Base-by-base conservation (phyloP, 352 stramenopile species). In the Elongisporangium undulatum region DNA sequence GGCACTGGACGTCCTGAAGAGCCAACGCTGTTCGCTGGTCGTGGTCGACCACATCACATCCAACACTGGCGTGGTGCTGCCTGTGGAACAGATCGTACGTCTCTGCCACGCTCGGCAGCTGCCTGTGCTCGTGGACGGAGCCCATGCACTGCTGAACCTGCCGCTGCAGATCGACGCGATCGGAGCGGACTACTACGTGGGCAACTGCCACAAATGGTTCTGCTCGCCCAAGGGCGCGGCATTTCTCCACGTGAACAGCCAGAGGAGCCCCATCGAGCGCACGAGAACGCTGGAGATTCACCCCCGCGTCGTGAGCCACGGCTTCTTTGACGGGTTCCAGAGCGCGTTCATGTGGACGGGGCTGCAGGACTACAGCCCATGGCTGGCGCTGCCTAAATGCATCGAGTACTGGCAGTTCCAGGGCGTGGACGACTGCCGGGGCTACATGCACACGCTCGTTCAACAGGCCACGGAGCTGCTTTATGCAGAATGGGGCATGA, bases 121-220 rank as follows among this genome's bases (percentile, higher is more conserved):
- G 16, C 67, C 89, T 0, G 81, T 97, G 12, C 70, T 96, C 1
- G 79, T 98, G 4, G 95, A 98, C 68, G 95, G 92, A 55, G 95
- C 95, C 0, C 94, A 98, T 67, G 87, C 77, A 22, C 72, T 98
- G 49, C 67, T 97, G 17, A 93, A 96, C 29, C 49, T 97, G 21
- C 29, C 68, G 8, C 71, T 98, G 26, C 57, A 95, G 65, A 57
- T 98, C 2, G 64, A 75, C 1, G 69, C 58, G 0, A 59, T 94
- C n/a, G 58, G 64, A 15, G 85, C 94, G 21, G 92, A 98, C 67
- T 97, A 97, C 64, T 98, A 98, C 69, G 74, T 94, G 2, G 85
- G 85, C 26, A 98, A 98, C 73, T 96, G 87, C 66, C 95, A 98
- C 76, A 98, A 98, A 65, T 98, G 94, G 93, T 91, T 98, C 39